These are phyloP conservation scores for Leccinum subgranulosum DNA, from an alignment of 768 basidiomycete genomes.

Conservation along the genomic window DNA sequence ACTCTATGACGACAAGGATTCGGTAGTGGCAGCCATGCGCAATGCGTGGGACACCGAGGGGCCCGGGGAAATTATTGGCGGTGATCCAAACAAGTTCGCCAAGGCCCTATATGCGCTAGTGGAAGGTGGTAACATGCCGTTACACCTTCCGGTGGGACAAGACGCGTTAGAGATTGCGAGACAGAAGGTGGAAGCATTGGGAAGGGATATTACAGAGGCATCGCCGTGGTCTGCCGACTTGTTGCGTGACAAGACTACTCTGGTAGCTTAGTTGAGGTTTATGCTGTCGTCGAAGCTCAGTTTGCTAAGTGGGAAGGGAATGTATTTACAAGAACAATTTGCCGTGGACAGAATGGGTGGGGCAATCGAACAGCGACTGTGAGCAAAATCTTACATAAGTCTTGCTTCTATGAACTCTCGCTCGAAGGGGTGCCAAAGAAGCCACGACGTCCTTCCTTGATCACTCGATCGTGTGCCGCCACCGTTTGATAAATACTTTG, in stretches of 20 bases:
- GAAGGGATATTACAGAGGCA: neutral
- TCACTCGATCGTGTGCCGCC: too few species aligned
- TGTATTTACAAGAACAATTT: too few species aligned
- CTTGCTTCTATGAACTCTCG: too few species aligned
- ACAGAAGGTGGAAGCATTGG: neutral
- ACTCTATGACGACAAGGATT: neutral
- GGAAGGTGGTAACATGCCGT: neutral
- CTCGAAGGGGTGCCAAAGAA: too few species aligned
- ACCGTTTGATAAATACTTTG: too few species aligned
- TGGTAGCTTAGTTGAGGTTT: neutral
- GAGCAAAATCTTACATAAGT: too few species aligned
- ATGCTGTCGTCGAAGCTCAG: too few species aligned
- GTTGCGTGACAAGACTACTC: neutral
- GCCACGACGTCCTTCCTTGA: too few species aligned
- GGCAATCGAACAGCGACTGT: too few species aligned
- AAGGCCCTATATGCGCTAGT: conserved; percentile 1
- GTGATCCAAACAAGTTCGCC: conserved; percentile 5
- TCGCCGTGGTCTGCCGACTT: conserved; percentile 6
- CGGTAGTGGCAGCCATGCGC: neutral
- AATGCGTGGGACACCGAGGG: neutral
- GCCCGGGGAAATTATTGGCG: neutral
- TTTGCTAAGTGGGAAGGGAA: too few species aligned
- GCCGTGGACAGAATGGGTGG: too few species aligned
- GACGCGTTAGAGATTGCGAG: neutral
- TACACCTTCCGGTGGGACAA: conserved; percentile 2